Conservation (phyloP, 305 asterid species). For the Plantago rigida region DNA sequence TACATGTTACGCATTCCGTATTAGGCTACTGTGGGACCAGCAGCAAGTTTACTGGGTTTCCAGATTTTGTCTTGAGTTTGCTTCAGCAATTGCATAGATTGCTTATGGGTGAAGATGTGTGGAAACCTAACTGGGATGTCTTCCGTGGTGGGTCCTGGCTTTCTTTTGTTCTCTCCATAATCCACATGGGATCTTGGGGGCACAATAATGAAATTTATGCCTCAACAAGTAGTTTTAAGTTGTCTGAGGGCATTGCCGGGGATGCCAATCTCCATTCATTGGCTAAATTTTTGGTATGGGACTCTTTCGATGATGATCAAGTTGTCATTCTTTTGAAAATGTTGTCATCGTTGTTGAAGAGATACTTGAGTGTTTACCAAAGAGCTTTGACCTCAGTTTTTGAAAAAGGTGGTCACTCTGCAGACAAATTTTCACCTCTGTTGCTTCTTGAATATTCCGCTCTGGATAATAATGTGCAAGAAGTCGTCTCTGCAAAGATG, state of each 20-base stretch:
- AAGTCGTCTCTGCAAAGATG: conserved; percentile 52
- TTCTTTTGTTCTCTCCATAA: conserved; percentile 57
- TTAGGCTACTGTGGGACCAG: conserved; percentile 36
- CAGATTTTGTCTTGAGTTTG: conserved; percentile 47
- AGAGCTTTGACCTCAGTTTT: conserved; percentile 54
- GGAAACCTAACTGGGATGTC: conserved; percentile 69
- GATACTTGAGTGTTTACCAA: conserved; percentile 57
- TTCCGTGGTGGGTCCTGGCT: conserved; percentile 73
- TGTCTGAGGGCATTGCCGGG: conserved; percentile 39
- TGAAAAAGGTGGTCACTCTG: conserved; percentile 35
- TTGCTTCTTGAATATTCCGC: conserved; percentile 57
- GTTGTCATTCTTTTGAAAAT: conserved; percentile 39
- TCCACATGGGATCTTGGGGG: conserved; percentile 46
- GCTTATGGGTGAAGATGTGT: conserved; percentile 36
- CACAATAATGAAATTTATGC: conserved; percentile 32
- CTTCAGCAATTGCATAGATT: conserved; percentile 53
- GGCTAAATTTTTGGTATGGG: conserved; percentile 40
- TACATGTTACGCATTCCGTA: conserved; percentile 48
- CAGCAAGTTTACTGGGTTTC: conserved; percentile 34
- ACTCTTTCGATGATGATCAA: conserved; percentile 44
- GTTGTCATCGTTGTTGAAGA: conserved; percentile 67
- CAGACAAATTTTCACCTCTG: conserved; percentile 47
- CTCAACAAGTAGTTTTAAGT: conserved; percentile 27
- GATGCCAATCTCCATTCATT: conserved; percentile 55
- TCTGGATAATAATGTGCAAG: conserved; percentile 49